Evolutionary conservation across 2,329 filamentous ascomycete genomes (phyloP).

Genomic region (Malbranchea zuffiana): DNA sequence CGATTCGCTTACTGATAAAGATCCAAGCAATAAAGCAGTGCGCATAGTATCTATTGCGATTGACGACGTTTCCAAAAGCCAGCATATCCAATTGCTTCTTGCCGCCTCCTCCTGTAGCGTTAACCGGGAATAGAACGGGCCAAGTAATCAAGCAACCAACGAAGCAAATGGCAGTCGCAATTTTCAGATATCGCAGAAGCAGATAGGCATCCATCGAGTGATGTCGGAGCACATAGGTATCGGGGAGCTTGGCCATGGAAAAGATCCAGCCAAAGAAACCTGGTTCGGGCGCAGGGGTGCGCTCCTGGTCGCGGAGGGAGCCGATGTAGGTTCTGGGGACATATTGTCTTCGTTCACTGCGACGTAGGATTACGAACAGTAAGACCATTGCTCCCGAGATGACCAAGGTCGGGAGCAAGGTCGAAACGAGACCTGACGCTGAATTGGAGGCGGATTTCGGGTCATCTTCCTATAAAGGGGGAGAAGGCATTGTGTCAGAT

Average conservation of each 20-base stretch:
- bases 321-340: slow-evolving; percentile 47
- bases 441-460: slow-evolving; percentile 18
- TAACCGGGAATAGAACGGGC: slow-evolving; percentile 81
- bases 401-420: slow-evolving; percentile 38
- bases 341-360: slow-evolving; percentile 41
- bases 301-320: slow-evolving; percentile 42
- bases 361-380: slow-evolving; percentile 43
- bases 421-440: slow-evolving; percentile 39
- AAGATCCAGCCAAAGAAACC: slow-evolving; percentile 58
- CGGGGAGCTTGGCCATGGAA: slow-evolving; percentile 55
- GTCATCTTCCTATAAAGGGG: slow-evolving; percentile 7
- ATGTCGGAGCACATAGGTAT: slow-evolving; percentile 76
- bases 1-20: slow-evolving; percentile 50
- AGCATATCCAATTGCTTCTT: slow-evolving; percentile 62
- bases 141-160: slow-evolving; percentile 76
- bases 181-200: slow-evolving; percentile 77
- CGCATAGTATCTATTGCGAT: slow-evolving; percentile 63
- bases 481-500: neutral
- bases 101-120: slow-evolving; percentile 64
- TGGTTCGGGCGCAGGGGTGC: slow-evolving; percentile 48
- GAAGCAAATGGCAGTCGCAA: slow-evolving; percentile 65
- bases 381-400: slow-evolving; percentile 37
- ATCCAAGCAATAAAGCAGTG: slow-evolving; percentile 71
- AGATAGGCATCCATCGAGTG: slow-evolving; percentile 88
- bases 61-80: slow-evolving; percentile 64